phyloP scores from a whole-genome alignment of 805 yeast species.

The Metschnikowia rubicola region DNA sequence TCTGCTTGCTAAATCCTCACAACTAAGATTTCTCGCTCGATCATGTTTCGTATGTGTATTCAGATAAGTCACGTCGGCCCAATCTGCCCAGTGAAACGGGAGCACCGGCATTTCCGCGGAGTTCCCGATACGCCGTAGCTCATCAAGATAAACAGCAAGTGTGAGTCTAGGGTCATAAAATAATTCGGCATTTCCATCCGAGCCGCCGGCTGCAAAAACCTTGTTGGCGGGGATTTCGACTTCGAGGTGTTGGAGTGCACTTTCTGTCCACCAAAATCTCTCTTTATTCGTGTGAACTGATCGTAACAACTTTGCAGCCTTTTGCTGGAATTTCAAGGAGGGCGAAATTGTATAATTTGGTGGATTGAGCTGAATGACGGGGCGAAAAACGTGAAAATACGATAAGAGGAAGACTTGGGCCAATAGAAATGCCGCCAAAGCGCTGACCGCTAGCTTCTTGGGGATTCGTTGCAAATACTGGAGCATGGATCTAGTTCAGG shows the following conservation, averaged over 20 bases:
- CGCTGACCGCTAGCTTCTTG: no score
- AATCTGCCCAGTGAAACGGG: slow-evolving; percentile 55
- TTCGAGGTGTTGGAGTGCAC: slow-evolving; percentile 10
- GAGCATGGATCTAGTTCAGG: no score
- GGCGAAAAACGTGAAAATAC: no score
- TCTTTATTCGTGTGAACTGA: no score
- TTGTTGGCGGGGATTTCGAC: slow-evolving; percentile 5
- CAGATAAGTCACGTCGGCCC: slow-evolving; percentile 44
- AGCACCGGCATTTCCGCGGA: slow-evolving; percentile 10
- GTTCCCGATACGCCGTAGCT: slow-evolving; percentile 14
- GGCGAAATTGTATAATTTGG: no score
- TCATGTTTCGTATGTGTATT: slow-evolving; percentile 14
- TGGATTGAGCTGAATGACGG: no score
- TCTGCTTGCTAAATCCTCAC: slow-evolving; percentile 25
- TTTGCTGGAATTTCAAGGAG: no score
- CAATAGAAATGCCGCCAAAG: no score
- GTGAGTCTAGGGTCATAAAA: slow-evolving; percentile 58
- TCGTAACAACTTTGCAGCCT: no score
- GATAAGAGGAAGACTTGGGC: no score
- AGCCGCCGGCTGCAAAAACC: not conserved
- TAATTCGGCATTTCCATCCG: slow-evolving; percentile 17
- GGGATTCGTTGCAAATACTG: no score
- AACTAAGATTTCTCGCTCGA: slow-evolving; percentile 20
- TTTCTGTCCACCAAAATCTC: not conserved
- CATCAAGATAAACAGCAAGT: slow-evolving; percentile 44